Base-by-base conservation (phyloP, 2,329 filamentous ascomycete species). In the Colletotrichum lentis region DNA sequence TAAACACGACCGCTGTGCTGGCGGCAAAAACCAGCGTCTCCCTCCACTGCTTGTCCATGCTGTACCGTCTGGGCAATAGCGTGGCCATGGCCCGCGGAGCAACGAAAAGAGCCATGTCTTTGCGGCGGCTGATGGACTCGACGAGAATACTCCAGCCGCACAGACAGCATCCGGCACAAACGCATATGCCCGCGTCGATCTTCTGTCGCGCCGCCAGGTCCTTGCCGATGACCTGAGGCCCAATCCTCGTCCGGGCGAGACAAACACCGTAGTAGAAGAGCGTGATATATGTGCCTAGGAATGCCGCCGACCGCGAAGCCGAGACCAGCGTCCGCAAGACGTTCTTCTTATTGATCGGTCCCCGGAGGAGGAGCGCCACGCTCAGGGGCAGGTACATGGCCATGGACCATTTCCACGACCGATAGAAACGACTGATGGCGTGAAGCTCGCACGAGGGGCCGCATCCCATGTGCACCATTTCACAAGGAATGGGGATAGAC, bases 241-340 rank as follows among this genome's bases (percentile, higher is more conserved):
- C 93, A 7, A 96, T 69, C 12, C 91, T 85, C 1, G 90, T 94
- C 52, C 93, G 87, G 6, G 88, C 84, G 0, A 96, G 86, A 75
- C 93, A 97, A 3, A 96, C 91, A 35, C 91, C 89, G 76, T 96
- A 96, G 80, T 94, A 96, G 77, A 95, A 96, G 12, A 94, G 80
- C 1, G 88, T 83, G 71, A 96, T 91, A 77, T 95, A 96, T 0
- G 88, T 81, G 3, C 89, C 92, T 1, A 97, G 84, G 76, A 96
- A 96, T 0, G 90, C 84, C 0, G 92, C 94, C 5, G 91, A 94
- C 39, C 90, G 87, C 11, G 85, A 79, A 1, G 91, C 88, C 2
- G 90, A 90, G 16, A 82, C 72, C 31, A 90, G 65, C 1, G 89
- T 88, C 31, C 80, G 79, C 47, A 73, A 72, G 12, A 85, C 71